phyloP scores from a whole-genome alignment of 495 filamentous ascomycete genomes.

The Penicillium chermesinum region DNA sequence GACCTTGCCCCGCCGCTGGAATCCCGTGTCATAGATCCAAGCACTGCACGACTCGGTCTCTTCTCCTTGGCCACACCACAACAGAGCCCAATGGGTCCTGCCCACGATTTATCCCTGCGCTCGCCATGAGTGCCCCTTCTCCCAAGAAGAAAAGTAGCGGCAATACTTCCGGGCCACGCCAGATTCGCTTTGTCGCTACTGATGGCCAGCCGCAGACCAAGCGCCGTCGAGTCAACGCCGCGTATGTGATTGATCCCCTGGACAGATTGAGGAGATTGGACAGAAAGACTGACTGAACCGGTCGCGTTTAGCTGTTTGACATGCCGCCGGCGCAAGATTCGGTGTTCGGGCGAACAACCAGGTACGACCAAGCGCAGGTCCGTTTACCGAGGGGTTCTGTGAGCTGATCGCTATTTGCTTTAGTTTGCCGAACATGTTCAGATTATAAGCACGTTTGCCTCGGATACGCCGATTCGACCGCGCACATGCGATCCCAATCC shows the following conservation, averaged over 20 bases:
- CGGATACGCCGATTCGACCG: conserved; percentile 69
- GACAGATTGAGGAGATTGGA: neutral
- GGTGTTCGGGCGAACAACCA: conserved; percentile 74
- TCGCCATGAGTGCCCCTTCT: conserved; percentile 46
- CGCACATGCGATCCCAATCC: conserved; percentile 42
- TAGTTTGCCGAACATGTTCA: conserved; percentile 65
- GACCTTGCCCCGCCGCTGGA: conserved; percentile 12
- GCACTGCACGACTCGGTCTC: conserved; percentile 5
- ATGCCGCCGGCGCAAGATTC: conserved; percentile 77
- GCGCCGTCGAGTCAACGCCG: conserved; percentile 73
- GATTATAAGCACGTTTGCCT: conserved; percentile 69
- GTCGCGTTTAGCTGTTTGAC: conserved; percentile 57
- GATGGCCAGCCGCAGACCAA: conserved; percentile 79
- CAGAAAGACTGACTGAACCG: conserved; percentile 16
- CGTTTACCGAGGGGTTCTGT: neutral
- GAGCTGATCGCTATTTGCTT: neutral
- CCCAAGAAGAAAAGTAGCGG: conserved; percentile 40
- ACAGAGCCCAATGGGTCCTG: conserved; percentile 37
- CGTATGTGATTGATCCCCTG: conserved; percentile 48
- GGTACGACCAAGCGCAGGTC: conserved; percentile 21
- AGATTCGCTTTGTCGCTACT: conserved; percentile 75
- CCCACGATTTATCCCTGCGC: conserved; percentile 35
- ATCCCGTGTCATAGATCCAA: conserved; percentile 4
- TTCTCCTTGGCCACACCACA: neutral
- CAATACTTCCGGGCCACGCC: conserved; percentile 35